phyloP scores from a whole-genome alignment of 345 rosid species.

The Turnera subulata region DNA sequence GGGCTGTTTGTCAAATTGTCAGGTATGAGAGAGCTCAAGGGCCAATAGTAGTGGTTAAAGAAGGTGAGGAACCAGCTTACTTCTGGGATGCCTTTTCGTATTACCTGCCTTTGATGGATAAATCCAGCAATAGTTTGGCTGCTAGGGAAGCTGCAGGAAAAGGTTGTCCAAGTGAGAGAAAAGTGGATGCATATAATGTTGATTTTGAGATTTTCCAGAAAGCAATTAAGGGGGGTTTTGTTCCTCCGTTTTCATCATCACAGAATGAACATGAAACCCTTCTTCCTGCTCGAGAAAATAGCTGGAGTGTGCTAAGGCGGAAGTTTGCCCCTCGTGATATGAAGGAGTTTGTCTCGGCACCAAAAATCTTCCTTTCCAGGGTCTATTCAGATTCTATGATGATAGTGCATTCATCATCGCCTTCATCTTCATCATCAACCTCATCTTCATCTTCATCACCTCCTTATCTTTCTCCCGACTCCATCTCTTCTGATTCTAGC shows the following conservation, averaged over 20 bases:
- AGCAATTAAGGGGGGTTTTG: constrained; percentile 88
- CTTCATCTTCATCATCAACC: constrained; percentile 34
- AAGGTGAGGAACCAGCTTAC: constrained; percentile 81
- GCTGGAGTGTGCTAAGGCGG: constrained; percentile 82
- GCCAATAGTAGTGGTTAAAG: constrained; percentile 60
- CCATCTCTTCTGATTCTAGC: constrained; percentile 65
- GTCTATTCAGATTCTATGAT: constrained; percentile 94
- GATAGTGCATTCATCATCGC: constrained; percentile 69
- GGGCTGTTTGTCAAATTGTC: constrained; percentile 90
- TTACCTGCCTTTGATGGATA: constrained; percentile 70
- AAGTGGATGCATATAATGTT: constrained; percentile 63
- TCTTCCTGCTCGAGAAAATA: constrained; percentile 90
- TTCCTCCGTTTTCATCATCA: constrained; percentile 80
- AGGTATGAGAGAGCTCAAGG: constrained; percentile 89
- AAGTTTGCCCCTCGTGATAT: constrained; percentile 74
- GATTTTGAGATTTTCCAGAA: constrained; percentile 91
- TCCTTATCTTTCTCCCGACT: constrained; percentile 74
- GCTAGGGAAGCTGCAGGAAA: constrained; percentile 36
- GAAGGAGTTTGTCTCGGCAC: constrained; percentile 63
- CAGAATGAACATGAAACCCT: constrained; percentile 85
- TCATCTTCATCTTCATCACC: constrained; percentile 68
- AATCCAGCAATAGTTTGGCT: constrained; percentile 31
- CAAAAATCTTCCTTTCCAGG: constrained; percentile 67
- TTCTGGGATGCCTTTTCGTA: constrained; percentile 87
- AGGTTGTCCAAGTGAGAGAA: constrained; percentile 56